These are phyloP conservation scores for Aureobasidium sp. DNA, from an alignment of 2,329 filamentous ascomycete genomes.

Conservation along the genomic window DNA sequence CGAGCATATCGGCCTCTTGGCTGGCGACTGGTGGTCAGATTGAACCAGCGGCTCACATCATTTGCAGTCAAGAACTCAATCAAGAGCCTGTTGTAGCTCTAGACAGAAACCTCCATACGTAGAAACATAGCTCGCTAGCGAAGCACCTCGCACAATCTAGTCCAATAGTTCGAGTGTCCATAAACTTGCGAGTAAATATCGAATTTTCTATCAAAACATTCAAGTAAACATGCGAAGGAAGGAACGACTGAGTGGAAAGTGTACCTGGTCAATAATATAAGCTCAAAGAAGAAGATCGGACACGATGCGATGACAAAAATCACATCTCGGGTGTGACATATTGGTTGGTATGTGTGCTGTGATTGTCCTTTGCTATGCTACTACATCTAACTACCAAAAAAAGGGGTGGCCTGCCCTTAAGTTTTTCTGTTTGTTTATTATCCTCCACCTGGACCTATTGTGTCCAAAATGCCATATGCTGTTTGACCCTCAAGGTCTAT, in stretches of 20 bases:
- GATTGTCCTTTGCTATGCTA: conserved; percentile 4
- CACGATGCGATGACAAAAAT: background rate
- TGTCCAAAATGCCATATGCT: background rate
- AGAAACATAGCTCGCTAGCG: too few species aligned
- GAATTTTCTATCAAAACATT: too few species aligned
- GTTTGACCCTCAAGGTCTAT: conserved; percentile 1
- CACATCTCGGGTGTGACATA: background rate
- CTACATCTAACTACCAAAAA: conserved; percentile 6
- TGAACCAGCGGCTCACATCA: too few species aligned
- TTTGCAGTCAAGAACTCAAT: too few species aligned
- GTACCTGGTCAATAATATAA: background rate
- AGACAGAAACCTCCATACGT: too few species aligned
- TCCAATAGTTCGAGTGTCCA: too few species aligned
- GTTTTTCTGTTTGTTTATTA: background rate
- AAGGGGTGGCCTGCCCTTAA: background rate
- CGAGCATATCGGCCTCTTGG: background rate
- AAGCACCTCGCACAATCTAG: too few species aligned
- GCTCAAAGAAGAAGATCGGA: background rate
- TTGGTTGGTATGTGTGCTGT: background rate
- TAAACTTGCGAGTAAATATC: too few species aligned
- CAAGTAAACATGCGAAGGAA: too few species aligned
- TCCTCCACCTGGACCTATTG: background rate
- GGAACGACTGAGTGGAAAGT: too few species aligned
- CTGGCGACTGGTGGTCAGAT: background rate
- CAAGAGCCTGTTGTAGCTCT: too few species aligned